A percentile compares a stretch with the other conserved stretches of the same genome.
phyloP scores from a whole-genome alignment of 352 stramenopile genomes.

The Pythium graminicola region DNA sequence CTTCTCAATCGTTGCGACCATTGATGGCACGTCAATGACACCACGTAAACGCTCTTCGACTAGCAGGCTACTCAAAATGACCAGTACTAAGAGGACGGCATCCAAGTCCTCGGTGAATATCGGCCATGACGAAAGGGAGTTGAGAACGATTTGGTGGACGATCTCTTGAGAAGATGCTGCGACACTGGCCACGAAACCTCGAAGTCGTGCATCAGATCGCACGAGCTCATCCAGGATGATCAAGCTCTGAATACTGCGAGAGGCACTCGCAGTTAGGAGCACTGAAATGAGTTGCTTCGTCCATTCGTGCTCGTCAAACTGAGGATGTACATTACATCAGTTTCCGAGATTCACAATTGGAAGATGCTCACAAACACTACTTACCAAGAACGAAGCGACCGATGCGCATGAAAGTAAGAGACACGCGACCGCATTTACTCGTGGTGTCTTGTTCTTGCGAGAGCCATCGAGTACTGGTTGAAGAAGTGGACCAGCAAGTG shows the following conservation, averaged over 20 bases:
- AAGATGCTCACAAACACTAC: not conserved
- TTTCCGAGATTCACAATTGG: not conserved
- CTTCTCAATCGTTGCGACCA: constrained; percentile 2
- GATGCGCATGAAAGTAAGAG: constrained; percentile 3
- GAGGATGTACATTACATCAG: not conserved
- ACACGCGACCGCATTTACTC: constrained; percentile 11
- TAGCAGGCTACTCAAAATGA: constrained; percentile 8
- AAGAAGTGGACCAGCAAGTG: constrained; percentile 10
- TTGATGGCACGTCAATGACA: not conserved
- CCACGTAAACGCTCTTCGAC: constrained; percentile 7
- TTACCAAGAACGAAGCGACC: constrained; percentile 5
- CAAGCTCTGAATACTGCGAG: constrained; percentile 12
- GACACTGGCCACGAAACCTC: not conserved
- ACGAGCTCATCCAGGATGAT: constrained; percentile 14
- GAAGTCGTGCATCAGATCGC: not conserved
- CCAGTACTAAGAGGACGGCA: constrained; percentile 15
- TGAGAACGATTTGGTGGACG: constrained; percentile 12
- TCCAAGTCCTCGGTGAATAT: constrained; percentile 22
- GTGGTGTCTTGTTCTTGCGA: constrained; percentile 2
- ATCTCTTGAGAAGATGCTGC: constrained; percentile 8
- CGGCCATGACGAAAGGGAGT: constrained; percentile 15
- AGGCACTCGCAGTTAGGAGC: constrained; percentile 10
- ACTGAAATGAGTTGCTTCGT: constrained; percentile 7
- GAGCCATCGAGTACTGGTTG: not conserved
- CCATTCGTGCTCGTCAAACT: constrained; percentile 18